Percentiles rank a stretch among this genome's conserved stretches.
Conservation (phyloP, 1,139 yeast genomes). For the Suhomyces kunorum region DNA sequence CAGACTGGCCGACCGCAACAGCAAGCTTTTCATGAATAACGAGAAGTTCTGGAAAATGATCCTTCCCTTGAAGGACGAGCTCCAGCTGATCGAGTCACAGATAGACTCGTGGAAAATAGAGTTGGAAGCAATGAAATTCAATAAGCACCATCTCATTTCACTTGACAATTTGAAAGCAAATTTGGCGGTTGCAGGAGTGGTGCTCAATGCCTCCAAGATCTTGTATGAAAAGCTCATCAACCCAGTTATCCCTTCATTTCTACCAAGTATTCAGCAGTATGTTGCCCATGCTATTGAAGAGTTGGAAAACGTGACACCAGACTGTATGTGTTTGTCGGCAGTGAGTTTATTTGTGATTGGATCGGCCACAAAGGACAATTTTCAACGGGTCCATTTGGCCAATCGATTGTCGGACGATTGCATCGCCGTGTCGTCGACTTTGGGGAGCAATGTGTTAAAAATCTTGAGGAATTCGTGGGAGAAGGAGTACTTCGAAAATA, state of each 20-base stretch:
- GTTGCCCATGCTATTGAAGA: constrained; percentile 24
- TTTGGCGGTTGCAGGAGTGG: constrained; percentile 18
- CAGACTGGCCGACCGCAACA: not conserved
- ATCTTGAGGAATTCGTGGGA: constrained; percentile 16
- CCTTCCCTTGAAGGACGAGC: constrained; percentile 12
- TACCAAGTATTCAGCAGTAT: constrained; percentile 26
- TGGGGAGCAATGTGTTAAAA: constrained; percentile 15
- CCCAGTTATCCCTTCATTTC: constrained; percentile 20
- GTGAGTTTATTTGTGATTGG: constrained; percentile 31
- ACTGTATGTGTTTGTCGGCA: constrained; percentile 21
- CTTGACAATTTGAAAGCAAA: constrained; percentile 16
- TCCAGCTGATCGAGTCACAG: constrained; percentile 9
- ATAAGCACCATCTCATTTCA: constrained; percentile 5
- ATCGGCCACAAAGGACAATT: constrained; percentile 22
- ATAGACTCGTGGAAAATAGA: constrained; percentile 14
- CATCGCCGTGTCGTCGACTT: constrained; percentile 12
- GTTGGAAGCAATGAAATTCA: constrained; percentile 9
- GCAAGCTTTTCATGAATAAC: constrained; percentile 12
- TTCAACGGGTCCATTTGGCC: constrained; percentile 24
- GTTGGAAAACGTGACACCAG: constrained; percentile 17
- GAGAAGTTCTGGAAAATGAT: constrained; percentile 18
- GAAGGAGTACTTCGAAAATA: constrained; percentile 13
- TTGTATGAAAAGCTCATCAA: constrained; percentile 25
- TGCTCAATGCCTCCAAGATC: constrained; percentile 16
- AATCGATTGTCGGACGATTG: constrained; percentile 18